Conservation (phyloP, 2,329 filamentous ascomycete genomes). For the Thyridium curvatum region DNA sequence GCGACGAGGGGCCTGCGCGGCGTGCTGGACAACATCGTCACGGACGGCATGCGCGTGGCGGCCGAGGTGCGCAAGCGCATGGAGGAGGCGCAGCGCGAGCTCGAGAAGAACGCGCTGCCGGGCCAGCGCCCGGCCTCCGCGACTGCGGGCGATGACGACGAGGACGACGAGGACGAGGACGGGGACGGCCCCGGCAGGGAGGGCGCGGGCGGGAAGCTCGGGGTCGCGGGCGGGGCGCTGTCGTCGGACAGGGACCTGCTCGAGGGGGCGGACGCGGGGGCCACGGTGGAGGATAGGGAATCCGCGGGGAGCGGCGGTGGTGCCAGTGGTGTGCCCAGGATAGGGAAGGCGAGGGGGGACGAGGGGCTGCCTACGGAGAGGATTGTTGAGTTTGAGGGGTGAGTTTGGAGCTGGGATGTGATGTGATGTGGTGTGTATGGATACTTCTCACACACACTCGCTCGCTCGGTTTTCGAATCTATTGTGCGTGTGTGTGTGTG, state of each 20-base stretch:
- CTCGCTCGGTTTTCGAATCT: too few species aligned
- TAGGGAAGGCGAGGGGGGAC: conserved; percentile 10
- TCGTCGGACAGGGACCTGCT: conserved; percentile 65
- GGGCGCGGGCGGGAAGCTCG: conserved; percentile 39
- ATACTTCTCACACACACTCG: too few species aligned
- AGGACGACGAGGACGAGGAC: conserved; percentile 61
- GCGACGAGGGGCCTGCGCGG: conserved; percentile 73
- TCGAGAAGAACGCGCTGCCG: conserved; percentile 75
- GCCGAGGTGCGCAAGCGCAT: conserved; percentile 86
- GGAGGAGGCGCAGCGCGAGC: conserved; percentile 89
- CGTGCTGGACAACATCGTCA: conserved; percentile 95
- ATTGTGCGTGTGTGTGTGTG: too few species aligned
- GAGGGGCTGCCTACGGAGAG: conserved; percentile 22
- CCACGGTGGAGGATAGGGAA: conserved; percentile 34
- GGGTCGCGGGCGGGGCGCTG: conserved; percentile 49
- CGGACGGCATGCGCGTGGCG: conserved; percentile 92
- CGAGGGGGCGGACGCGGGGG: conserved; percentile 67
- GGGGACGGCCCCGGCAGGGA: conserved; percentile 30
- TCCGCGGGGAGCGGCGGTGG: conserved; percentile 2
- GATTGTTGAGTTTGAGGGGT: conserved; percentile 41
- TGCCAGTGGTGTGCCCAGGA: conserved; percentile 13
- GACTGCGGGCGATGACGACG: conserved; percentile 55
- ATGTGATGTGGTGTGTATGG: too few species aligned
- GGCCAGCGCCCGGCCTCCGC: conserved; percentile 46
- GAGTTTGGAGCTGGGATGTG: too few species aligned